Conservation (phyloP, 164 flowering plant genomes). For the Magnolia changhungtana region DNA sequence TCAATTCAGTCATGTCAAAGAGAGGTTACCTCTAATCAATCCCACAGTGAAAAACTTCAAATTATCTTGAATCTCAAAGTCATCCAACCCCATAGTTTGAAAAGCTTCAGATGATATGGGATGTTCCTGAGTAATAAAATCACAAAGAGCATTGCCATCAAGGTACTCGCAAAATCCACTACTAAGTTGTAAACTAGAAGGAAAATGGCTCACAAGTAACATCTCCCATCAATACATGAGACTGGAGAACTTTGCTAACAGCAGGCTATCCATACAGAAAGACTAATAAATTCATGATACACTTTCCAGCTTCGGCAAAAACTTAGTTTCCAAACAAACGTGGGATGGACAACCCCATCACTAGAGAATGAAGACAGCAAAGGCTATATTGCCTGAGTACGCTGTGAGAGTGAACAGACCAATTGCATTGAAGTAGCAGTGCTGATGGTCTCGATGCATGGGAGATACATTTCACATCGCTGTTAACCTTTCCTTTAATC, state of each 20-base stretch:
- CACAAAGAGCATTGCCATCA: neutral
- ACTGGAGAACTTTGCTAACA: neutral
- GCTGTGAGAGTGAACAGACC: neutral
- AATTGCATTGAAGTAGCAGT: neutral
- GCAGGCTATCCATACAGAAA: neutral
- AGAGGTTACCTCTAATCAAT: too few relatives aligned
- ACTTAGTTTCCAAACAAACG: slow-evolving; percentile 1
- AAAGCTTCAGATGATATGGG: too few relatives aligned
- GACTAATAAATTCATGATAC: neutral
- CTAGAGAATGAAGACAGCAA: neutral
- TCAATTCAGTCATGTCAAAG: too few relatives aligned
- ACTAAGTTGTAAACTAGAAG: neutral
- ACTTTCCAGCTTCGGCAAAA: neutral
- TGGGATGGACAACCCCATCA: neutral
- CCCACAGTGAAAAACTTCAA: too few relatives aligned
- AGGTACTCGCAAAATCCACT: neutral
- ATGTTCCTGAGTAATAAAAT: too few relatives aligned
- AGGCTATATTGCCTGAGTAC: neutral
- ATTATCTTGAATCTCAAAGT: too few relatives aligned
- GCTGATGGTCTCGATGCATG: too few relatives aligned
- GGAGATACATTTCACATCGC: neutral
- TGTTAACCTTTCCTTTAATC: neutral
- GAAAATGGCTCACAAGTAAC: neutral
- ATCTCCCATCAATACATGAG: neutral
- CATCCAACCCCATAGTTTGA: too few relatives aligned